A percentile compares a stretch with the other conserved stretches of the same genome.
Evolutionary conservation across 2,329 filamentous ascomycete genomes (phyloP).

Genomic region (Claviceps sp.): DNA sequence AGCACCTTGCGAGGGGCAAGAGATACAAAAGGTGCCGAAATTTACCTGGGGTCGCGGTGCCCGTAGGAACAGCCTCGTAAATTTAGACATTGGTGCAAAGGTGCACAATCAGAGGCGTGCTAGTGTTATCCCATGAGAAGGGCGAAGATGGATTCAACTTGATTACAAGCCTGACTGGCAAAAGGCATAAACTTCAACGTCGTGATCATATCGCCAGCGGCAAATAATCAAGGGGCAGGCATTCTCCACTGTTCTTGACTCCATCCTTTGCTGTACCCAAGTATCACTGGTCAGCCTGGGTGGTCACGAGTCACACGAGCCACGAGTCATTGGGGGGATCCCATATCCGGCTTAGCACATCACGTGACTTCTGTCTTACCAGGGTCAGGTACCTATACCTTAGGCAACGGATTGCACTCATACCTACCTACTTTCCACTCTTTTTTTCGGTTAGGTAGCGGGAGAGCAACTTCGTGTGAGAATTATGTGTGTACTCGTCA

Average conservation of each 20-base stretch:
- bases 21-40: neutral
- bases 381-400: no score
- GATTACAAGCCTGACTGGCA: neutral
- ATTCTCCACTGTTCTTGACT: neutral
- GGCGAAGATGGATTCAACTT: neutral
- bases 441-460: no score
- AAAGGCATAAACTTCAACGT: neutral
- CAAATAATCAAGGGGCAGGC: neutral
- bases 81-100: constrained; percentile 18
- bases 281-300: neutral
- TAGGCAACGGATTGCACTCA: no score
- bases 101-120: neutral
- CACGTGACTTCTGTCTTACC: neutral
- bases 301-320: no score
- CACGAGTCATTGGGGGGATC: no score
- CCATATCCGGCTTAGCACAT: no score
- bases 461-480: neutral
- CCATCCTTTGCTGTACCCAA: neutral
- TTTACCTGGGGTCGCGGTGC: constrained; percentile 28
- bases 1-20: constrained; percentile 1
- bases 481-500: no score
- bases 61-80: constrained; percentile 24
- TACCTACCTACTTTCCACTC: no score
- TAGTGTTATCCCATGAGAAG: neutral
- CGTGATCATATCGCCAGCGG: neutral